Conservation (phyloP, 805 yeast genomes). For the Candida maris region DNA sequence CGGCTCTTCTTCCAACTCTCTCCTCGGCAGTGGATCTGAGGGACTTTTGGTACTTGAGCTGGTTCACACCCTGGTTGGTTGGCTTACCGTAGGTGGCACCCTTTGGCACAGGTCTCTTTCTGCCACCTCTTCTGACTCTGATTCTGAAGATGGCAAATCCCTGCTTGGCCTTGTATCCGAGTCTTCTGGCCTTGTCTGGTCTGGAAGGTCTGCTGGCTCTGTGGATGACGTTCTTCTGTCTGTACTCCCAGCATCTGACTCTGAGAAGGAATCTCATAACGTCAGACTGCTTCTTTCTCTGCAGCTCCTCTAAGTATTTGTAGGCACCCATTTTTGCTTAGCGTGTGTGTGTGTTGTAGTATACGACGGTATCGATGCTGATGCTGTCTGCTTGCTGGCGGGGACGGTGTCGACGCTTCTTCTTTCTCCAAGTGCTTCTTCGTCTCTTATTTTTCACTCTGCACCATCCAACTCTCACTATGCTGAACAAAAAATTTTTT, state of each 20-base stretch:
- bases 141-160: conserved; percentile 98
- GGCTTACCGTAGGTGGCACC: conserved; percentile 99
- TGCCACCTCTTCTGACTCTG: conserved; percentile 99
- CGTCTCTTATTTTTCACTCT: no score
- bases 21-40: conserved; percentile 99
- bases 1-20: conserved; percentile 98
- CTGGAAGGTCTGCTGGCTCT: conserved; percentile 98
- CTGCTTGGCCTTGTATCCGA: conserved; percentile 99
- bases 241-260: conserved; percentile 99
- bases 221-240: conserved; percentile 98
- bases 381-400: no score
- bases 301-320: conserved; percentile 98
- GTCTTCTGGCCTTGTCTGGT: conserved; percentile 99
- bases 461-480: no score
- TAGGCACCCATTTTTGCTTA: conserved; percentile 98
- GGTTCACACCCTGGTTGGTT: conserved; percentile 99
- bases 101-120: conserved; percentile 99
- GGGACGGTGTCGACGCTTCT: no score
- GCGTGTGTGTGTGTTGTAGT: no score
- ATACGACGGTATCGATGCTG: no score
- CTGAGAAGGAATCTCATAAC: conserved; percentile 97
- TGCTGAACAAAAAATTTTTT: no score
- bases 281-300: conserved; percentile 99
- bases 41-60: conserved; percentile 98
- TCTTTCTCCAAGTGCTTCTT: conserved; percentile 2